Evolutionary conservation across 2,329 filamentous ascomycete species (phyloP), one percentile per base, ranked within the genome.

Genomic region (Penicillium sp.): DNA sequence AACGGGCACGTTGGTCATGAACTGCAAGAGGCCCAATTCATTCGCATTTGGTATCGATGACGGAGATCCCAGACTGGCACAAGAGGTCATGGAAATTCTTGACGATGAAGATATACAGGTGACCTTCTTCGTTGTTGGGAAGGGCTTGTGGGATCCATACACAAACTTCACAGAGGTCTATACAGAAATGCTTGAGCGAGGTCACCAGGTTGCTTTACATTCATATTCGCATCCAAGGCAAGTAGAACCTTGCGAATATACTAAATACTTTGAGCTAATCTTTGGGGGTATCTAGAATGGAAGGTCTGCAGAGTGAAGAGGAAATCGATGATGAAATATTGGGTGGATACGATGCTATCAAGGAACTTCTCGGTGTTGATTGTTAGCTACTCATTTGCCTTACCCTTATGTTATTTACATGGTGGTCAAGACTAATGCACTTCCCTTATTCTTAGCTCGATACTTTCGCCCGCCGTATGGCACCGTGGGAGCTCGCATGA

Each of bases 41-140:
- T 88, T 89, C 66, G 86, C 86, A 1, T 88, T 89, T 68, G 86
- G 85, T 50, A 88, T 89, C 61, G 86, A 89, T 66, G 86, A 89
- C 67, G 86, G 86, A 21, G 76, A 81, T 51, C 86, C 86, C 47
- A 65, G 72, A 33, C 78, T 81, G 56, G 84, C 84, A 1, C 79
- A 84, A 69, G 71, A 81, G 60, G 83, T 88, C 20, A 81, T 87
- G 72, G 72, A 79, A 42, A 83, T 86, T 53, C 75, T 89, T 63
- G 78, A 82, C 20, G 79, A 82, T 20, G 85, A 84, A 52, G 69
- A 75, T 55, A 84, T 89, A 63, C 80, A 83, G 61, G 85, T 87
- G 3, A 89, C 86, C 1, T 89, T 89, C 70, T 89, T 89, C 73
- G 87, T 85, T 35, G 84, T 89, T 45, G 86, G 85, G 9, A 78